These are phyloP conservation scores for Ophiocordyceps australis DNA, from an alignment of 2,329 filamentous ascomycete genomes.

Conservation along the genomic window DNA sequence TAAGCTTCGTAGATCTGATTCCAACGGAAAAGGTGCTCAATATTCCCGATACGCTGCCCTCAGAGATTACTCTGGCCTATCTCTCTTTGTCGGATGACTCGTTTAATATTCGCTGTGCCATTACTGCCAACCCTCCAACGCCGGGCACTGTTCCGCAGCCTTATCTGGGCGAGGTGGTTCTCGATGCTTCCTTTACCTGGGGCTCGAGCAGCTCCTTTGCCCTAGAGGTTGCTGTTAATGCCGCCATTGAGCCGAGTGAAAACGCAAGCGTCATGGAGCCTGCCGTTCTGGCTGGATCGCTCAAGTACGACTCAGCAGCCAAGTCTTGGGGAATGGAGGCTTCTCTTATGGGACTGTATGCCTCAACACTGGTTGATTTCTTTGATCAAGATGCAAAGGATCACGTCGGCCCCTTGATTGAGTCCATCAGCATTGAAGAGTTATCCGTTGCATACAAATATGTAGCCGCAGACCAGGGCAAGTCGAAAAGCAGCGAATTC, in stretches of 20 bases:
- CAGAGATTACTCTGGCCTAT: constrained; percentile 2
- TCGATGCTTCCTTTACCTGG: constrained; percentile 3
- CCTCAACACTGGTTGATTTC: constrained; percentile 2
- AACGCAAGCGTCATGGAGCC: neutral
- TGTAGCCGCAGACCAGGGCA: neutral
- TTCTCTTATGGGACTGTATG: constrained; percentile 1
- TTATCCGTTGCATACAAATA: constrained; percentile 3
- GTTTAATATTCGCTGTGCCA: constrained; percentile 1
- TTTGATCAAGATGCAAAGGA: constrained; percentile 2
- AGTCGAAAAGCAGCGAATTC: constrained; percentile 3
- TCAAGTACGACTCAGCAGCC: constrained; percentile 1
- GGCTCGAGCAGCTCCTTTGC: constrained; percentile 1
- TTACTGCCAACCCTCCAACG: constrained; percentile 1
- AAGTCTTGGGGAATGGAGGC: constrained; percentile 2
- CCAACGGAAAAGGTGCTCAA: neutral
- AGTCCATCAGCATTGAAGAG: constrained; percentile 3
- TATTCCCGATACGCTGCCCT: constrained; percentile 3
- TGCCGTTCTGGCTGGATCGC: constrained; percentile 1
- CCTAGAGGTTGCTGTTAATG: constrained; percentile 1
- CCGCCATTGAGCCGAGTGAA: constrained; percentile 1
- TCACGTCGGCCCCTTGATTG: constrained; percentile 3
- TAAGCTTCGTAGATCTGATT: constrained; percentile 1
- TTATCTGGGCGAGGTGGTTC: neutral
- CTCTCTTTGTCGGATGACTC: neutral
- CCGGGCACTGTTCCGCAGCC: constrained; percentile 2